Evolutionary conservation across 345 rosid genomes (phyloP), one percentile per base, ranked within the genome.

Genomic region (Kernera saxatilis): DNA sequence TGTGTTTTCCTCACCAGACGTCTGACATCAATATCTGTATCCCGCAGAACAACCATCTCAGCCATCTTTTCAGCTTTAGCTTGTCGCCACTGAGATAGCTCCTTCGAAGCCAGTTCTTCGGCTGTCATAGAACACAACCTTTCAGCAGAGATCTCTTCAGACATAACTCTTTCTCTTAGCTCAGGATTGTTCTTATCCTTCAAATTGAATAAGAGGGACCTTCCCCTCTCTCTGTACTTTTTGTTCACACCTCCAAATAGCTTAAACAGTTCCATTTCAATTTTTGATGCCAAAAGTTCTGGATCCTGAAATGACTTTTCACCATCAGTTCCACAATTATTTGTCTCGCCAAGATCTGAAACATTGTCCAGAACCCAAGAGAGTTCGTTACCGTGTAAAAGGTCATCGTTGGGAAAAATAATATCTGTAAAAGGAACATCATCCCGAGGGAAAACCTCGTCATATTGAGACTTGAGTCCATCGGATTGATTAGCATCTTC

Each of bases 31-130:
- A 84, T 86, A 43, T 89, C 89, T 41, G 89, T 69, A 77, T 92
- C 97, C 15, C 85, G 92, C 74, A 95, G 79, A 41, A 95, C 92
- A 43, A 92, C 97, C 97, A 92, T 95, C 68, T 92, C 88, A 27
- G 99, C 99, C 81, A 95, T 78, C 78, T 92, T 87, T 72, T 95
- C 96, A 4, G 98, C 99, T 83, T 95, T 95, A 6, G 98, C 99
- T 78, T 87, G 89, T 41, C 99, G 87, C 99, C 99, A 95, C 65
- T 92, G 63, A 8, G 98, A 92, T 71, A 95, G 99, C 87, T 95
- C 99, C 81, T 88, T 80, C 6, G 99, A 95, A 59, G 99, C 99
- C 78, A 95, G 96, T 67, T 92, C 99, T 85, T 95, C 99, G 0
- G 96, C 91, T 49, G 91, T 86, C 99, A 95, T 95, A 25, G 96